These are phyloP conservation scores for Helotiales sp. DNA, from an alignment of 2,329 filamentous ascomycete genomes.

Conservation along the genomic window DNA sequence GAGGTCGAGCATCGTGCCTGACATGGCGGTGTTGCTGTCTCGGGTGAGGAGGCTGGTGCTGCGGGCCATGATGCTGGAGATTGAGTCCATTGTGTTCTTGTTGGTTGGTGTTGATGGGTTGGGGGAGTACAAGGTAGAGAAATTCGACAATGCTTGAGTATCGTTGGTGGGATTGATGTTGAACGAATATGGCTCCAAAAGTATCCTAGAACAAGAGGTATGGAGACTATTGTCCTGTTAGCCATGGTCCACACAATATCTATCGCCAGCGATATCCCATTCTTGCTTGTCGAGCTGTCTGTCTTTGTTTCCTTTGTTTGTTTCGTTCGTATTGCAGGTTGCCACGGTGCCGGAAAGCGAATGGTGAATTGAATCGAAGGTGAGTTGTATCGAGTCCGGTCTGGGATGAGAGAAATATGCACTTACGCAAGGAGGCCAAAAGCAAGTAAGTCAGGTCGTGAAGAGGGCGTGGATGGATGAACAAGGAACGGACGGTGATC, in stretches of 20 bases:
- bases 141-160: slow-evolving; percentile 21
- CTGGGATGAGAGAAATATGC: background rate
- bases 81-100: slow-evolving; percentile 32
- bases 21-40: slow-evolving; percentile 54
- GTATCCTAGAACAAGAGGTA: slow-evolving; percentile 11
- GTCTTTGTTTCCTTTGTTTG: background rate
- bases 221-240: slow-evolving; percentile 13
- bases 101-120: slow-evolving; percentile 1
- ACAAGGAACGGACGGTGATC: slow-evolving; percentile 41
- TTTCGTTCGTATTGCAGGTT: background rate
- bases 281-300: background rate
- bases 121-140: slow-evolving; percentile 12
- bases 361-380: background rate
- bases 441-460: slow-evolving; percentile 20
- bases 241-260: slow-evolving; percentile 9
- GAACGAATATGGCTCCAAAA: slow-evolving; percentile 12
- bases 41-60: slow-evolving; percentile 53
- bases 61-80: slow-evolving; percentile 43
- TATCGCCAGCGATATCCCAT: background rate
- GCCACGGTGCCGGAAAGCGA: background rate
- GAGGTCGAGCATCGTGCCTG: slow-evolving; percentile 71
- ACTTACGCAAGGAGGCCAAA: slow-evolving; percentile 36
- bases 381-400: background rate
- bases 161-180: slow-evolving; percentile 9
- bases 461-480: slow-evolving; percentile 35